Conservation (phyloP, 257 asterid genomes). For the Nemophila menziesii region DNA sequence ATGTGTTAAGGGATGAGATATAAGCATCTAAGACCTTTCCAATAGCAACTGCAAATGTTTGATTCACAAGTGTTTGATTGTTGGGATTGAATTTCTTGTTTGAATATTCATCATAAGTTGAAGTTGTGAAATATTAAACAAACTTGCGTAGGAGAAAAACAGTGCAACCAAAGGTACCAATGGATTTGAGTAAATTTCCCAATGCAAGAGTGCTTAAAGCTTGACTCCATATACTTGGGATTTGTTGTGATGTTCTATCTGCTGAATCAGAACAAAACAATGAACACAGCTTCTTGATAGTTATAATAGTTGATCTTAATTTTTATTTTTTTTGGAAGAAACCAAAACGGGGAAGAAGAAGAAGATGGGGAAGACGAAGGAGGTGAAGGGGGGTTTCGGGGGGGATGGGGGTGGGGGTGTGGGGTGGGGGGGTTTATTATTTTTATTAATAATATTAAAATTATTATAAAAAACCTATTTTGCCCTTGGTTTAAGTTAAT, state of each 20-base stretch:
- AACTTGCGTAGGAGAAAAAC: slow-evolving; percentile 61
- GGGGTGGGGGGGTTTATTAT: no score
- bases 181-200: slow-evolving; percentile 65
- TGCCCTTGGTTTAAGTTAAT: no score
- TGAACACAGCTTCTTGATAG: slow-evolving; percentile 49
- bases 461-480: no score
- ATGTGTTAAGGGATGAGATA: slow-evolving; percentile 61
- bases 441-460: no score
- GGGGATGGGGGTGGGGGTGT: no score
- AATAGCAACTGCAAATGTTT: slow-evolving; percentile 87
- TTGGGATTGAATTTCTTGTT: slow-evolving; percentile 14
- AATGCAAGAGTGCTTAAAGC: slow-evolving; percentile 70
- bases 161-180: slow-evolving; percentile 74
- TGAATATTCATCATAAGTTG: slow-evolving; percentile 26
- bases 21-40: slow-evolving; percentile 69
- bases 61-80: slow-evolving; percentile 57
- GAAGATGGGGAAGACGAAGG: no score
- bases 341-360: no score
- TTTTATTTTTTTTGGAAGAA: no score
- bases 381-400: no score
- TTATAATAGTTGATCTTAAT: slow-evolving; percentile 58
- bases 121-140: slow-evolving; percentile 42
- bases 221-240: slow-evolving; percentile 64
- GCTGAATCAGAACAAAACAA: slow-evolving; percentile 58
- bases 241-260: slow-evolving; percentile 68